Conservation (phyloP, 805 yeast species). For the Lachancea thermotolerans region DNA sequence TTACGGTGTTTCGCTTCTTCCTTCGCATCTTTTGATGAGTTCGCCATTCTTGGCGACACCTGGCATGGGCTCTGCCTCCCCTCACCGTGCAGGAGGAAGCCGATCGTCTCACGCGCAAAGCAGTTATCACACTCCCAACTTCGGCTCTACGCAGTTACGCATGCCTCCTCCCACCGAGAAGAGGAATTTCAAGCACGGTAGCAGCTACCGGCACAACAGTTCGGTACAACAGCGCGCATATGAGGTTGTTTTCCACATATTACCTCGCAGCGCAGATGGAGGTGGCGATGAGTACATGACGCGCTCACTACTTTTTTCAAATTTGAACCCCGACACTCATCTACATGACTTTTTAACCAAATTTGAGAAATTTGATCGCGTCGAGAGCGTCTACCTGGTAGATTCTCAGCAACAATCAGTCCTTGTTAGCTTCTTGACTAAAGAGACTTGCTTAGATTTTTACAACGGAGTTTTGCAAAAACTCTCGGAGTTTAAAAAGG, state of each 20-base stretch:
- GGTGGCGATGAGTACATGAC: slow-evolving; percentile 30
- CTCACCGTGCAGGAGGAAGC: background rate
- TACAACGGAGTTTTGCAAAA: slow-evolving; percentile 34
- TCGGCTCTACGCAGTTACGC: background rate
- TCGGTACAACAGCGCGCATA: slow-evolving; percentile 14
- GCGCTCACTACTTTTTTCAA: slow-evolving; percentile 26
- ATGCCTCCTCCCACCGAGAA: slow-evolving; percentile 4
- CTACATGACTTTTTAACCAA: slow-evolving; percentile 31
- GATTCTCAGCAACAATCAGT: slow-evolving; percentile 18
- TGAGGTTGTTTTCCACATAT: slow-evolving; percentile 14
- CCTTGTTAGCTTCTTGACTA: slow-evolving; percentile 29
- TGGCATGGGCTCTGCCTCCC: background rate
- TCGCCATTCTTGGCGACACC: slow-evolving; percentile 50
- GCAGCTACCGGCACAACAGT: slow-evolving; percentile 2
- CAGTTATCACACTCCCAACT: background rate
- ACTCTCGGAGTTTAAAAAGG: slow-evolving; percentile 32
- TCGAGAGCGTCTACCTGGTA: slow-evolving; percentile 47
- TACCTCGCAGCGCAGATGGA: slow-evolving; percentile 21
- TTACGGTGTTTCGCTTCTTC: slow-evolving; percentile 56
- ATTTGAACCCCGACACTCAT: slow-evolving; percentile 18
- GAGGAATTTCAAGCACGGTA: background rate
- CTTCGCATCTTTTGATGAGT: slow-evolving; percentile 51
- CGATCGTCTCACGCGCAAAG: background rate
- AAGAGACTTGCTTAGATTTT: slow-evolving; percentile 32
- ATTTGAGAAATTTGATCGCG: slow-evolving; percentile 49